Evolutionary conservation across 495 filamentous ascomycete genomes (phyloP), one percentile per base, ranked within the genome.

Genomic region (Penicillium cataractarum): DNA sequence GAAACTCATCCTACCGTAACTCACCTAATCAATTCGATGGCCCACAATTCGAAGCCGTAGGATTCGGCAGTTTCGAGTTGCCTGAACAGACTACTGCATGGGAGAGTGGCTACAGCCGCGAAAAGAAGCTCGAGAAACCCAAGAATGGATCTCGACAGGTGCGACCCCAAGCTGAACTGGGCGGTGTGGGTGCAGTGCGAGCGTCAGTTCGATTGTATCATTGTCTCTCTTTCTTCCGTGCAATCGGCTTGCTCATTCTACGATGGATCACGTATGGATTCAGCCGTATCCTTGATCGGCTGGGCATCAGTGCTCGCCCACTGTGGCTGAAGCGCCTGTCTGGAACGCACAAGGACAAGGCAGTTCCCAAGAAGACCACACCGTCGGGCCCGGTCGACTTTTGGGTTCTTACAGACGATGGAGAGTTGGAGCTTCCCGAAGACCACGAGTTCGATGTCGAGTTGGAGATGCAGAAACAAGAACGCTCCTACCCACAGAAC

Each of bases 131-230:
- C 50, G 71, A 81, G 55, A 77, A 85, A 21, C 71, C 82, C 8
- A 86, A 86, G 69, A 78, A 75, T 40, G 75, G 69, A 21, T 58
- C 72, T 39, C 69, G 65, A 71, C 78, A 65, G 24, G 74, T 71
- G 44, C 75, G 62, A 57, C 72, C 78, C 50, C 78, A 76, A 65
- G 70, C 74, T 66, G 70, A 70, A 71, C 66, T 74, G 52, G 88
- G 88, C 60, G 93, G 92, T 3, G 88, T 96, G 37, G 93, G 92
- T 10, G 86, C 90, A 44, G 79, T 89, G 8, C 90, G 93, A 58
- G 80, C 91, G 37, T 87, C 88, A 55, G 84, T 86, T 1, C 80
- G 93, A 62, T 90, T 89, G 83, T 76, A 89, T 40, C 84, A 92
- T 71, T 90, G 87, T 0, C 75, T 89, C 22, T 84, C 92, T 32